Conservation (phyloP, 345 rosid species). For the Populus euphratica region DNA sequence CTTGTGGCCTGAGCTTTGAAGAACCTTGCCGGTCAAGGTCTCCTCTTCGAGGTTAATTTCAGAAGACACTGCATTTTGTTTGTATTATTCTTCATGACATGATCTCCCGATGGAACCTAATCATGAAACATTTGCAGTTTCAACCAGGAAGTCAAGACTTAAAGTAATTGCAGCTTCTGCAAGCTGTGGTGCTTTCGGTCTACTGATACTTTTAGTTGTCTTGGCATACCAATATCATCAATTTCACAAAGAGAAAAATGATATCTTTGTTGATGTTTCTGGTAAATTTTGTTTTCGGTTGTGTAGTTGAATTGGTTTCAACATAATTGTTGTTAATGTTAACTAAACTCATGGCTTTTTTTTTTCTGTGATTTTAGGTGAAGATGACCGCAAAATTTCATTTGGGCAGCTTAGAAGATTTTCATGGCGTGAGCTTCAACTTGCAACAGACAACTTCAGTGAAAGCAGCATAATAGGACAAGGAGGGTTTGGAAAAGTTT, state of each 20-base stretch:
- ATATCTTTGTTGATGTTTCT: conserved; percentile 67
- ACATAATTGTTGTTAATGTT: background rate
- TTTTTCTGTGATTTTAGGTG: conserved; percentile 40
- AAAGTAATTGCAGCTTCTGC: conserved; percentile 45
- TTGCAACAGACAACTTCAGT: conserved; percentile 80
- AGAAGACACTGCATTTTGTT: background rate
- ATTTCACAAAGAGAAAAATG: conserved; percentile 38
- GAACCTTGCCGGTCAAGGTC: conserved; percentile 64
- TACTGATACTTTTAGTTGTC: conserved; percentile 46
- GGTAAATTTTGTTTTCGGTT: conserved; percentile 35
- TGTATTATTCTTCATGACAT: background rate
- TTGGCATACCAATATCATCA: conserved; percentile 47
- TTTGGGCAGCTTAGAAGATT: conserved; percentile 71
- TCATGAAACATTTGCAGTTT: conserved; percentile 36
- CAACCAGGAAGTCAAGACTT: conserved; percentile 56
- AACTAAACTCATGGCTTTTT: background rate
- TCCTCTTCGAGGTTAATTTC: conserved; percentile 51
- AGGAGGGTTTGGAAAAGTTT: conserved; percentile 94
- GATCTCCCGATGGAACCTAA: background rate
- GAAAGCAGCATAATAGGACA: conserved; percentile 76
- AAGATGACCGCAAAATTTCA: conserved; percentile 61
- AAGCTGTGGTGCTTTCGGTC: conserved; percentile 49
- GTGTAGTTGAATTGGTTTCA: background rate
- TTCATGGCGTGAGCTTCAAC: conserved; percentile 70
- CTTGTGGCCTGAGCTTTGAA: conserved; percentile 61